These are phyloP conservation scores for Hibiscus syriacus DNA, from an alignment of 345 rosid species.

Conservation along the genomic window DNA sequence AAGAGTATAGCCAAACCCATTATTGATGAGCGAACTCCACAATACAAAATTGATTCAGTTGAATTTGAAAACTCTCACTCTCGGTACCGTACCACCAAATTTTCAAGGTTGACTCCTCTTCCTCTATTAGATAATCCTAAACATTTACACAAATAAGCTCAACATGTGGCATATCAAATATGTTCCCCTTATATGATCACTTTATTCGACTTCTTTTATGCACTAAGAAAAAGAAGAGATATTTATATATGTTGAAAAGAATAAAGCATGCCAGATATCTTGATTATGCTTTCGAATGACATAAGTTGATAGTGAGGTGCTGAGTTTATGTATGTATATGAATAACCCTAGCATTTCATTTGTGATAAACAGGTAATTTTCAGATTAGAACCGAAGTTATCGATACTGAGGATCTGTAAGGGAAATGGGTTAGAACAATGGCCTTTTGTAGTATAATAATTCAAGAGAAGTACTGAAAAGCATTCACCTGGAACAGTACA, in stretches of 20 bases:
- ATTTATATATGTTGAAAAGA: background rate
- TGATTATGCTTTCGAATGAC: background rate
- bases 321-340: background rate
- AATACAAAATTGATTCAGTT: conserved; percentile 79
- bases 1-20: conserved; percentile 66
- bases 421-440: background rate
- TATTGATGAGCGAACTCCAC: conserved; percentile 86
- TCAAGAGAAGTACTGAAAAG: background rate
- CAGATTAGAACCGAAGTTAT: background rate
- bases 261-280: background rate
- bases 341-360: background rate
- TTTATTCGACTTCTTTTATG: background rate
- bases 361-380: background rate
- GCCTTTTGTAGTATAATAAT: background rate
- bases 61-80: conserved; percentile 76
- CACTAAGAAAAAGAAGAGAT: background rate
- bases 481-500: background rate
- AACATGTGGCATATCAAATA: background rate
- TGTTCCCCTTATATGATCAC: background rate
- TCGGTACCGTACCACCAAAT: conserved; percentile 83
- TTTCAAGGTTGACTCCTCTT: conserved; percentile 51
- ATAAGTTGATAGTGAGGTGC: background rate
- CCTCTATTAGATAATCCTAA: background rate
- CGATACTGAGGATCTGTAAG: background rate
- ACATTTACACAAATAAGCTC: background rate